phyloP scores from a whole-genome alignment of 2,329 filamentous ascomycete species.

The Trichophyton rubrum region DNA sequence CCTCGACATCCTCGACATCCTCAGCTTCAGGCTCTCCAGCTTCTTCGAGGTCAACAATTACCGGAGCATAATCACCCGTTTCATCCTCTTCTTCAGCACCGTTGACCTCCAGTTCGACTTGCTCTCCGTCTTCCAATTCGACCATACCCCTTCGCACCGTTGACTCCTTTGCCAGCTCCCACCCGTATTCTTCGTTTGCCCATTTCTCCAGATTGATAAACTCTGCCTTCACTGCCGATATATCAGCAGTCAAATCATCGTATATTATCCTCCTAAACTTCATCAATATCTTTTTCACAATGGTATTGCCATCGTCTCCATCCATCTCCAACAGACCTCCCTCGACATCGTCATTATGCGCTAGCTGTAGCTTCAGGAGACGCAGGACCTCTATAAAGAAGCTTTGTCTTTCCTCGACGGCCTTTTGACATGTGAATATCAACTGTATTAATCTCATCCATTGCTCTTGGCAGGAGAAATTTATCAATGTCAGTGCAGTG shows the following conservation, averaged over 20 bases:
- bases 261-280: slow-evolving; percentile 40
- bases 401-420: slow-evolving; percentile 35
- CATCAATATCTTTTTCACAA: slow-evolving; percentile 41
- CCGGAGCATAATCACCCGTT: slow-evolving; percentile 51
- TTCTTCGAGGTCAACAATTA: slow-evolving; percentile 41
- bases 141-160: slow-evolving; percentile 47
- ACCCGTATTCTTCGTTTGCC: slow-evolving; percentile 43
- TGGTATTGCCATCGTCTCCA: slow-evolving; percentile 38
- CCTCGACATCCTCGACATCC: background rate
- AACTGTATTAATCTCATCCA: slow-evolving; percentile 49
- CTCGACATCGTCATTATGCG: slow-evolving; percentile 47
- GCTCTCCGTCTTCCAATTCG: slow-evolving; percentile 51
- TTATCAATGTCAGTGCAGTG: slow-evolving; percentile 51
- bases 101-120: slow-evolving; percentile 46
- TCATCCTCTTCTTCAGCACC: slow-evolving; percentile 49
- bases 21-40: background rate
- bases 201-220: slow-evolving; percentile 44
- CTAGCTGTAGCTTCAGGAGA: slow-evolving; percentile 41
- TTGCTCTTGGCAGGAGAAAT: slow-evolving; percentile 53
- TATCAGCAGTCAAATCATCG: slow-evolving; percentile 26
- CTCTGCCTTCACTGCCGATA: slow-evolving; percentile 36
- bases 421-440: slow-evolving; percentile 44
- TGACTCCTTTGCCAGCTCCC: slow-evolving; percentile 42
- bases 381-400: slow-evolving; percentile 43
- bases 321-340: slow-evolving; percentile 49